phyloP scores from a whole-genome alignment of 306 rosid species.

The Luffa acutangula region DNA sequence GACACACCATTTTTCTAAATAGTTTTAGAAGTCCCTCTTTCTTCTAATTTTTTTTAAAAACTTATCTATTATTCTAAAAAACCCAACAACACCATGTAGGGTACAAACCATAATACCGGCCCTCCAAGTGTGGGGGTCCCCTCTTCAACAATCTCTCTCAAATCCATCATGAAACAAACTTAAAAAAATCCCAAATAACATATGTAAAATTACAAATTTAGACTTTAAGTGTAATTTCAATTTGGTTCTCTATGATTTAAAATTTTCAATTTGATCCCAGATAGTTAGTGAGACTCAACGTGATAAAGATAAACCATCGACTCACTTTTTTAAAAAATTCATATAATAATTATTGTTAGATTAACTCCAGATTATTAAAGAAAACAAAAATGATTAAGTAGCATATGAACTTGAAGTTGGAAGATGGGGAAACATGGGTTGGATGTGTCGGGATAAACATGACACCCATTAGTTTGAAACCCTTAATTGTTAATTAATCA shows the following conservation, averaged over 20 bases:
- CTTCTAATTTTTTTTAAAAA: too few relatives aligned
- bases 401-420: background rate
- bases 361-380: background rate
- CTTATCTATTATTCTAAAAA: too few relatives aligned
- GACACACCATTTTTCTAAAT: too few relatives aligned
- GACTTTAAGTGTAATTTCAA: too few relatives aligned
- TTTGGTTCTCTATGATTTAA: too few relatives aligned
- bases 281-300: background rate
- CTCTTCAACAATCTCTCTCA: background rate
- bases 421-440: constrained; percentile 14
- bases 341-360: background rate
- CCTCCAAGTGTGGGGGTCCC: background rate
- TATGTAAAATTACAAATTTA: too few relatives aligned
- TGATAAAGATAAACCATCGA: background rate
- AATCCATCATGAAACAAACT: background rate
- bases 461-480: constrained; percentile 6
- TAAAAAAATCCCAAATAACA: too few relatives aligned
- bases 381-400: background rate
- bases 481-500: background rate
- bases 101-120: constrained; percentile 11
- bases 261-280: too few relatives aligned
- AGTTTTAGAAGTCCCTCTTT: too few relatives aligned
- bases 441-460: constrained; percentile 12
- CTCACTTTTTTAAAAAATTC: background rate
- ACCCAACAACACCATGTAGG: background rate